These are phyloP conservation scores for Stropharia rugosoannulata DNA, from an alignment of 768 basidiomycete species.

Conservation along the genomic window DNA sequence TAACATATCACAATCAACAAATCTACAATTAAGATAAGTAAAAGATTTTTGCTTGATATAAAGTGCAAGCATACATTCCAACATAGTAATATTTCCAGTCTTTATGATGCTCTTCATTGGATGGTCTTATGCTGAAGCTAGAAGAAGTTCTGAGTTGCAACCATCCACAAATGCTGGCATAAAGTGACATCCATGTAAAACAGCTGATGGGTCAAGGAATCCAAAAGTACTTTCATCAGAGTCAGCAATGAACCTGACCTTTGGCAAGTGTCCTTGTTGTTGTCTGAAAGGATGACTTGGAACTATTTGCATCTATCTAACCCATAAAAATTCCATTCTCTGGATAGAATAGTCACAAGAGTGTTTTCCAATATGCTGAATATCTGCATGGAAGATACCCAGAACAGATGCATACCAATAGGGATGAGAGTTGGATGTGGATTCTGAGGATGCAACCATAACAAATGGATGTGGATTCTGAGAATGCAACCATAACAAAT, in stretches of 20 bases:
- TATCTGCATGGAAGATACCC: constrained; percentile 19
- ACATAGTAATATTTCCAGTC: too few species aligned
- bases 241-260: constrained; percentile 34
- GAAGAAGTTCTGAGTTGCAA: too few species aligned
- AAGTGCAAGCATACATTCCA: constrained; percentile 26
- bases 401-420: constrained; percentile 25
- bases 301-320: constrained; percentile 35
- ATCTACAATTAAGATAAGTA: constrained; percentile 19
- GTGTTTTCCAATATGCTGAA: constrained; percentile 13
- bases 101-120: too few species aligned
- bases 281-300: constrained; percentile 23
- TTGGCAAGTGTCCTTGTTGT: constrained; percentile 26
- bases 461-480: too few species aligned
- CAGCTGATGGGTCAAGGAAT: too few species aligned
- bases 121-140: too few species aligned
- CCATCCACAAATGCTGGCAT: too few species aligned
- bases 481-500: too few species aligned
- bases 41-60: background rate
- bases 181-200: too few species aligned
- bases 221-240: constrained; percentile 26
- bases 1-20: constrained; percentile 38
- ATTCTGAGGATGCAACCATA: constrained; percentile 22
- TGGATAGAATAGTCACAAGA: background rate
- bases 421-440: constrained; percentile 10
- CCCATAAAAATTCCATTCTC: constrained; percentile 40